phyloP scores from a whole-genome alignment of 257 asterid species.

The Scutellaria baicalensis region DNA sequence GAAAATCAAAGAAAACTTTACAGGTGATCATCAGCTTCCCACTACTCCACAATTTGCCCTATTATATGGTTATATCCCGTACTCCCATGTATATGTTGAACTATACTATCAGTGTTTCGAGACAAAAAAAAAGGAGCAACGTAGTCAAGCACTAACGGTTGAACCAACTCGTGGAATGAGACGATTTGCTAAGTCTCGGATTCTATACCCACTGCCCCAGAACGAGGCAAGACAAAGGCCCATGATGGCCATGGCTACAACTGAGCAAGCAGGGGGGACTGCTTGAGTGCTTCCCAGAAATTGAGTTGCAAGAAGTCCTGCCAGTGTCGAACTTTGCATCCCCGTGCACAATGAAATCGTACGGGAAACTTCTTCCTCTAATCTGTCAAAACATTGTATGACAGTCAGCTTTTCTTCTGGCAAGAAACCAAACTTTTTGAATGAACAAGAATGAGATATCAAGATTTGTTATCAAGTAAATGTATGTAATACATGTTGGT shows the following conservation, averaged over 20 bases:
- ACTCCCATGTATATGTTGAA: conserved; percentile 4
- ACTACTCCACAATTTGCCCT: not conserved
- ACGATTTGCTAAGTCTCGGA: conserved; percentile 48
- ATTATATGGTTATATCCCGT: not conserved
- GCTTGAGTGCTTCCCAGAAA: conserved; percentile 88
- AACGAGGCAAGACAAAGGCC: conserved; percentile 95
- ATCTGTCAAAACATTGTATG: conserved; percentile 31
- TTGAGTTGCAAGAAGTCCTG: conserved; percentile 89
- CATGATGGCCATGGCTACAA: conserved; percentile 96
- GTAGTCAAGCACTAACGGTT: conserved; percentile 29
- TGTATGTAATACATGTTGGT: not conserved
- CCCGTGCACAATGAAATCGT: conserved; percentile 92
- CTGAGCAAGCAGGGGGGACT: conserved; percentile 94
- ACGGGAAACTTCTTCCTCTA: conserved; percentile 79
- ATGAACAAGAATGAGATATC: not conserved
- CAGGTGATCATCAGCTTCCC: conserved; percentile 1
- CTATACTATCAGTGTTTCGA: not conserved
- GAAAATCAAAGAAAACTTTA: conserved; percentile 14
- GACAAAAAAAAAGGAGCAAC: not conserved
- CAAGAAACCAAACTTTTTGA: not conserved
- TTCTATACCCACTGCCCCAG: conserved; percentile 80
- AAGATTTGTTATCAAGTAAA: not conserved
- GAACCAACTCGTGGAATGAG: conserved; percentile 35
- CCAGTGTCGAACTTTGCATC: conserved; percentile 95
- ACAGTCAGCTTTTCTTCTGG: not conserved